Evolutionary conservation across 2,329 filamentous ascomycete species (phyloP).

Genomic region (Penicillium concentricum): DNA sequence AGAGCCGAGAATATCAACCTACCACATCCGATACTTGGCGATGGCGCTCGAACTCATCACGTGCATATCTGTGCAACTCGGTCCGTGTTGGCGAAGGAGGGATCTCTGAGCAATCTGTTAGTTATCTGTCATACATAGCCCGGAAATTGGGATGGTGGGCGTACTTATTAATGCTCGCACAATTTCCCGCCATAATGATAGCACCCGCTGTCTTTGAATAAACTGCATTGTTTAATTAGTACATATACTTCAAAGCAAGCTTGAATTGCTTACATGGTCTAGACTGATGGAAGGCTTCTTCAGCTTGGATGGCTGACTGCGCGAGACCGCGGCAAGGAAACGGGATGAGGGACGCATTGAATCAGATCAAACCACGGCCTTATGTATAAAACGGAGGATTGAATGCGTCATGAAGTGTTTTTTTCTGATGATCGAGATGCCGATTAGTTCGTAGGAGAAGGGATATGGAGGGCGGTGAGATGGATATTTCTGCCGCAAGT

Average conservation of each 20-base stretch:
- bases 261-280: conserved; percentile 36
- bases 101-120: conserved; percentile 30
- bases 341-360: conserved; percentile 31
- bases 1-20: conserved; percentile 12
- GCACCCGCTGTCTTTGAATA: conserved; percentile 43
- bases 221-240: conserved; percentile 30
- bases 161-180: conserved; percentile 41
- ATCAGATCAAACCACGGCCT: conserved; percentile 3
- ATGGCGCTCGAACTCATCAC: conserved; percentile 46
- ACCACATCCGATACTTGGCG: conserved; percentile 44
- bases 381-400: not conserved
- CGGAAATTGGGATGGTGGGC: not conserved
- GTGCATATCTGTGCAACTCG: conserved; percentile 45
- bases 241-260: not conserved
- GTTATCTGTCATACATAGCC: not conserved
- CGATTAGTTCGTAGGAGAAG: not conserved
- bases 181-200: conserved; percentile 47
- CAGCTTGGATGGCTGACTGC: conserved; percentile 32
- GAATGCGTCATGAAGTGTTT: not conserved
- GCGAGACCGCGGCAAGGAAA: conserved; percentile 32
- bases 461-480: conserved; percentile 1
- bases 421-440: not conserved
- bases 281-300: conserved; percentile 39
- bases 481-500: not conserved
- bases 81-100: conserved; percentile 40